phyloP scores from a whole-genome alignment of 108 stramenopile genomes.

The Mediolabrus comicus region DNA sequence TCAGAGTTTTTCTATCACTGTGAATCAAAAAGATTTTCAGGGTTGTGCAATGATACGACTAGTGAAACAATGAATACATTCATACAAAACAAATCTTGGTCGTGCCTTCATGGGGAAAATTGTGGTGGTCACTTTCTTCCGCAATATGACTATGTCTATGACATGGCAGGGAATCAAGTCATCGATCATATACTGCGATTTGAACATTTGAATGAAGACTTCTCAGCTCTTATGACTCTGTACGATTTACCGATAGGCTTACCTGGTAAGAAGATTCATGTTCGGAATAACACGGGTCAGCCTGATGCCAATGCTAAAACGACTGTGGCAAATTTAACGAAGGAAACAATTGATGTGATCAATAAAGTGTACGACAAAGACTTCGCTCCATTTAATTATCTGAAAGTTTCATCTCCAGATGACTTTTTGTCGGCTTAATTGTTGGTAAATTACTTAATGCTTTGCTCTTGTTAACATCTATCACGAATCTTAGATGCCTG shows the following conservation, averaged over 20 bases:
- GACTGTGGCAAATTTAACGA: background rate
- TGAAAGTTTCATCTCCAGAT: background rate
- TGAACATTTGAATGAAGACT: background rate
- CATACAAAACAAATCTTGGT: background rate
- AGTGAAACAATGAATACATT: background rate
- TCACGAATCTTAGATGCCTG: too few relatives aligned
- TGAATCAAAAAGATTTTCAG: background rate
- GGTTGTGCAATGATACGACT: background rate
- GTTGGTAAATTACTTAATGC: too few relatives aligned
- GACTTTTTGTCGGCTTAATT: background rate
- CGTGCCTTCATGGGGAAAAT: background rate
- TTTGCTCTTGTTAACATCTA: too few relatives aligned
- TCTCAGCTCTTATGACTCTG: background rate
- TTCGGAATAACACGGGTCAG: background rate
- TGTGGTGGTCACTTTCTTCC: background rate
- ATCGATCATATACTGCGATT: constrained; percentile 1
- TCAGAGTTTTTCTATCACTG: background rate
- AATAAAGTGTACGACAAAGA: background rate
- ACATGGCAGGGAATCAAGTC: background rate
- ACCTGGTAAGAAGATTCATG: background rate
- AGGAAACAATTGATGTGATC: constrained; percentile 1
- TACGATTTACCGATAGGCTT: background rate
- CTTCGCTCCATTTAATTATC: background rate
- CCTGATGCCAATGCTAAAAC: background rate
- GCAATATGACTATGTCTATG: constrained; percentile 1